Base-by-base conservation (phyloP, 1,284 basidiomycete species). In the Ceratobasidium sp. region DNA sequence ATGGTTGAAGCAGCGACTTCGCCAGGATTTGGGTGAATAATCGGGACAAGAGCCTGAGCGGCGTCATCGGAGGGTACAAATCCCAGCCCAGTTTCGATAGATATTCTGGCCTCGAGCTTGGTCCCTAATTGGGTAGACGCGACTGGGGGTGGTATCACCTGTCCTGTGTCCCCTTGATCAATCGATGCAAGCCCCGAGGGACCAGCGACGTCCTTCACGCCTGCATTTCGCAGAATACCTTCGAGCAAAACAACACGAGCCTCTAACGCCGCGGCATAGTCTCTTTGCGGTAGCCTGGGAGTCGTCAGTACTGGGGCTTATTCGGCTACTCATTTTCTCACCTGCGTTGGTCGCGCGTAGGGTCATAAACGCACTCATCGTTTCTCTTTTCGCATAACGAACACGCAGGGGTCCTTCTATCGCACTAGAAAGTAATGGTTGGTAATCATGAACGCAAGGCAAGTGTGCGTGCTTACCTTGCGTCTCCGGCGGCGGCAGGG, bases 241-340 rank as follows among this genome's bases (percentile, higher is more conserved):
- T 71, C 67, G 6, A 71, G 23, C 6, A 58, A 30, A 1, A 16
- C 47, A 11, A 71, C 67, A 14, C 67, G 67, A 1, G 67, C 67
- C 57, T 71, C 67, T 8, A 71, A 46, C 46, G 67, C 67, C 13
- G 67, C 44, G 26, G 59, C 67, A 30, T 71, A 71, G 46, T 49
- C 59, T 57, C 59, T 71, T 32, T 71, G 67, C 9, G 55, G 44
- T 23, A 55, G 67, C 28, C 67, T 71, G n/a, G 26, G 7, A n/a
- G 30, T 35, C 21, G 28, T 71, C 35, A 71, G 32, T 23, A n/a
- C 6, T 38, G 7, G 11, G 59, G 13, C n/a, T 41, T 2, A 50
- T 6, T 35, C n/a, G 9, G 49, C n/a, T 18, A n/a, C 21, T 35
- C 9, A 30, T 14, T 23, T 50, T 13, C 54, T 38, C 7, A 71